A percentile compares a stretch with the other conserved stretches of the same genome.
Evolutionary conservation across 371 early-diverging fungal genomes (phyloP).

Genomic region (Fennellomyces sp.): DNA sequence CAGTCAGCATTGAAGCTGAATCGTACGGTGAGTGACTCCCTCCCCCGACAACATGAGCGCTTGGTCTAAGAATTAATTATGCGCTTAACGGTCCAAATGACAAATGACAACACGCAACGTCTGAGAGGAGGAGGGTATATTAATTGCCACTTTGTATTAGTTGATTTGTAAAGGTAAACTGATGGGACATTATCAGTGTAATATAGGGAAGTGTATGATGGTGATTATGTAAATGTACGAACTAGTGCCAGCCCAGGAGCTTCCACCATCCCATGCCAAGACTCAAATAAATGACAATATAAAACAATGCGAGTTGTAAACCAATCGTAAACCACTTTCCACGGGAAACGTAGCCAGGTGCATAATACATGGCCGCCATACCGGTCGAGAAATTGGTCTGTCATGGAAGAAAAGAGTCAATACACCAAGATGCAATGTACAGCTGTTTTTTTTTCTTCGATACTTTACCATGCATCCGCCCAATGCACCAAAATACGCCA

Average conservation of each 20-base stretch:
- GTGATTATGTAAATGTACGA: not conserved
- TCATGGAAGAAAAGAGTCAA: not conserved
- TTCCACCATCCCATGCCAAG: constrained; percentile 77
- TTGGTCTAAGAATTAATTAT: no score
- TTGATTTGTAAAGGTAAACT: not conserved
- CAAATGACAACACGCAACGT: no score
- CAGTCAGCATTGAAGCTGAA: no score
- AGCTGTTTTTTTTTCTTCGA: not conserved
- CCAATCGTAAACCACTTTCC: constrained; percentile 69
- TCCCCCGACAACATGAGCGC: no score
- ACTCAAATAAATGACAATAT: constrained; percentile 60
- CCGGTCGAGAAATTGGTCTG: constrained; percentile 68
- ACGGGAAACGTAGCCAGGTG: constrained; percentile 61
- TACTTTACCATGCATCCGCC: constrained; percentile 69
- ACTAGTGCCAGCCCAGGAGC: constrained; percentile 59
- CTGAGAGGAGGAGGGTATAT: no score
- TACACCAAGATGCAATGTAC: not conserved
- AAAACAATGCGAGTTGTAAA: constrained; percentile 47
- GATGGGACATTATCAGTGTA: not conserved
- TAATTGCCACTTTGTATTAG: no score
- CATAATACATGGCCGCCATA: constrained; percentile 62
- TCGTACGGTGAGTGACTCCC: no score
- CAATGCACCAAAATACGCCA: constrained; percentile 70
- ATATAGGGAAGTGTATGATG: not conserved
- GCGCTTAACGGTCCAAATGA: no score